Conservation (phyloP, 805 yeast genomes). For the Metschnikowia picachoensis region DNA sequence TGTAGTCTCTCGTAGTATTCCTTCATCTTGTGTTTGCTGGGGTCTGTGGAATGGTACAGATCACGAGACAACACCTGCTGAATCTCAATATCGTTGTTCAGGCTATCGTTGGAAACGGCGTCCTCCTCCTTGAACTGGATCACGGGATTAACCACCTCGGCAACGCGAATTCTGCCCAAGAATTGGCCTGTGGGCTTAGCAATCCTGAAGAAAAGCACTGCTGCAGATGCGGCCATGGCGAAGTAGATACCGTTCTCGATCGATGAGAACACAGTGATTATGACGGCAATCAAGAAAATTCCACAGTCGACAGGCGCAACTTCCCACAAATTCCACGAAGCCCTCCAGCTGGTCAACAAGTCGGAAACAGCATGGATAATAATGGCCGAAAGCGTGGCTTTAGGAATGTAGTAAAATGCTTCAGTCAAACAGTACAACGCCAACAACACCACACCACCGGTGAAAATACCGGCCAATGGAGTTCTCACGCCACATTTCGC, state of each 20-base stretch:
- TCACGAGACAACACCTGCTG: slow-evolving; percentile 39
- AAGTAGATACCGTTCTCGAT: slow-evolving; percentile 91
- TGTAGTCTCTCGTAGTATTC: slow-evolving; percentile 12
- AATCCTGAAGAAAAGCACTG: slow-evolving; percentile 64
- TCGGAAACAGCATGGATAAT: slow-evolving; percentile 93
- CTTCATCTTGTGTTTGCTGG: slow-evolving; percentile 21
- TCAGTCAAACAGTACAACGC: slow-evolving; percentile 82
- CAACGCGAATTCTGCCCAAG: slow-evolving; percentile 71
- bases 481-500: slow-evolving; percentile 95
- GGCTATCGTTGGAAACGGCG: slow-evolving; percentile 19
- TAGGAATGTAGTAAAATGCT: slow-evolving; percentile 86
- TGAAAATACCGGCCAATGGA: slow-evolving; percentile 86
- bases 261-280: slow-evolving; percentile 71
- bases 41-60: slow-evolving; percentile 23
- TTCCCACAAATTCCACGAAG: slow-evolving; percentile 66
- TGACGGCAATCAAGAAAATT: slow-evolving; percentile 67
- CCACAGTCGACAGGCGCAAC: slow-evolving; percentile 70
- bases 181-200: slow-evolving; percentile 81
- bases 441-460: slow-evolving; percentile 83
- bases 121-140: slow-evolving; percentile 29
- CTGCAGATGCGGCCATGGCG: slow-evolving; percentile 81
- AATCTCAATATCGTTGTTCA: slow-evolving; percentile 33
- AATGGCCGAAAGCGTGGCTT: slow-evolving; percentile 80
- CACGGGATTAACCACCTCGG: slow-evolving; percentile 65
- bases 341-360: slow-evolving; percentile 65